phyloP scores from a whole-genome alignment of 163 green algal genomes.

The Prototheca wickerhamii region DNA sequence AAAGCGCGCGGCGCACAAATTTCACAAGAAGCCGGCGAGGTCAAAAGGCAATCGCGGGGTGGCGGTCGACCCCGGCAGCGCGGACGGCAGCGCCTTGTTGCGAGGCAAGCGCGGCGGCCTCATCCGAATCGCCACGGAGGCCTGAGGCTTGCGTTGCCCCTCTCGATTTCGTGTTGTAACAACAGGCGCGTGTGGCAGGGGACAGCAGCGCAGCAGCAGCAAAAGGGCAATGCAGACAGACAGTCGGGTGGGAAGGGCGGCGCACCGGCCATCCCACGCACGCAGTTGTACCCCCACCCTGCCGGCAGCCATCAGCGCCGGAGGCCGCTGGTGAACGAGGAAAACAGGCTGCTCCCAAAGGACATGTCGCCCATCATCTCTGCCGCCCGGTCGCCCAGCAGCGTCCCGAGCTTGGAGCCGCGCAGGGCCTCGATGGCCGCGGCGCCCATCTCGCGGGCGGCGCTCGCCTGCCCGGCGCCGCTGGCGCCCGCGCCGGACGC shows the following conservation, averaged over 20 bases:
- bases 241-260: no score
- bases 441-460: conserved; percentile 12
- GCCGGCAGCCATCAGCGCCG: background rate
- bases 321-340: conserved; percentile 1
- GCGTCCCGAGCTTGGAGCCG: conserved; percentile 12
- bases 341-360: conserved; percentile 1
- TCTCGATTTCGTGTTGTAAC: no score
- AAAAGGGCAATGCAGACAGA: background rate
- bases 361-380: conserved; percentile 25
- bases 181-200: no score
- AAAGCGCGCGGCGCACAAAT: conserved; percentile 62
- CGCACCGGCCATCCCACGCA: background rate
- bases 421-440: conserved; percentile 21
- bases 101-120: conserved; percentile 60
- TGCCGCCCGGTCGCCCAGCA: conserved; percentile 36
- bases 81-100: conserved; percentile 43
- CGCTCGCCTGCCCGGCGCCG: background rate
- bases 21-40: conserved; percentile 71
- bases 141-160: no score
- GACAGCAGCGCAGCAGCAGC: no score
- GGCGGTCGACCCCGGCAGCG: conserved; percentile 17
- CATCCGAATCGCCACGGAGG: conserved; percentile 24
- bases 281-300: background rate
- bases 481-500: background rate
- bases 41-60: conserved; percentile 48